These are phyloP conservation scores for Solanum virginianum DNA, from an alignment of 257 asterid genomes.

Conservation along the genomic window DNA sequence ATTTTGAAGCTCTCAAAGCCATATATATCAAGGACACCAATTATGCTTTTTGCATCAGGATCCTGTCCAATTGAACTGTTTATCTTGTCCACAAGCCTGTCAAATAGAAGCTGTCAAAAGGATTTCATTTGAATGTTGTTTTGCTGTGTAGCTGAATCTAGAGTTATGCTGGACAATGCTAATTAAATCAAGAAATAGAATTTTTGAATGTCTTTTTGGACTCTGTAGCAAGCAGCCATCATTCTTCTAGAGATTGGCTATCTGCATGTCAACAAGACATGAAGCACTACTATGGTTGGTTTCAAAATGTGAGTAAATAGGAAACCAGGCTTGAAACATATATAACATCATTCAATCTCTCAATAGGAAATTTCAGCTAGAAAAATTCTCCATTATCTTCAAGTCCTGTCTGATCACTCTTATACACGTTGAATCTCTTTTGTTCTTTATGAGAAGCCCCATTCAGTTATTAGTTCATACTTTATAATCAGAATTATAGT, in stretches of 20 bases:
- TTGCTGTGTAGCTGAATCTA: background rate
- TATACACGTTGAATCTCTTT: background rate
- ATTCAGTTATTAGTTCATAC: background rate
- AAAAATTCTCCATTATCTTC: background rate
- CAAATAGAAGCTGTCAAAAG: background rate
- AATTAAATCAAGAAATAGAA: background rate
- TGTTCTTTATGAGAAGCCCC: background rate
- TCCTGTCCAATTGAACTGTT: constrained; percentile 90
- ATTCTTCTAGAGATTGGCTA: background rate
- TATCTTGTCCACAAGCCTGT: constrained; percentile 96
- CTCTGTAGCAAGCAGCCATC: background rate
- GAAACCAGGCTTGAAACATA: background rate
- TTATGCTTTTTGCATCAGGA: constrained; percentile 72
- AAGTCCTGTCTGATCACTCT: background rate
- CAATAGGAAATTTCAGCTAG: background rate
- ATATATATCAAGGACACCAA: constrained; percentile 89
- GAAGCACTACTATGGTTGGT: background rate
- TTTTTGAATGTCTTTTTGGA: background rate
- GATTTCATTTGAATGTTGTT: background rate
- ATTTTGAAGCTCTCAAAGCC: constrained; percentile 95
- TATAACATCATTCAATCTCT: background rate
- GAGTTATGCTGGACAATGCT: background rate
- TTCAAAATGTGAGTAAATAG: background rate
- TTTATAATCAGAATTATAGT: background rate
- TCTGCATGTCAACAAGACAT: background rate